phyloP scores from a whole-genome alignment of 2,329 filamentous ascomycete genomes.

The Gaeumannomyces tritici region DNA sequence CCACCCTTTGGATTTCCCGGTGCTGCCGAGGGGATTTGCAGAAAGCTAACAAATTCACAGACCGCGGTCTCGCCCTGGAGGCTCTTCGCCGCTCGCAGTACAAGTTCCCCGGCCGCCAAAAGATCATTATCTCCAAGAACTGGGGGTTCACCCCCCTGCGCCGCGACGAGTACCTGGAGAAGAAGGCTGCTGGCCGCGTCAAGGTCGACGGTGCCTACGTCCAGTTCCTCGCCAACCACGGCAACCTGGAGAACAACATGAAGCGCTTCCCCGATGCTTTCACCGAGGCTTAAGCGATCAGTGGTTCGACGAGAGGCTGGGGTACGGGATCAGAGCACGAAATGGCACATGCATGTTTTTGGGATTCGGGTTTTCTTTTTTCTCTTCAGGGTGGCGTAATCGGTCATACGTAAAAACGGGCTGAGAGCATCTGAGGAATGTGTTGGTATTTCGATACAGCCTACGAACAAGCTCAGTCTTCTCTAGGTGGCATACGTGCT shows the following conservation, averaged over 20 bases:
- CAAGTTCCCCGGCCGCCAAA: constrained; percentile 99
- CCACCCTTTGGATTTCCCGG: not conserved
- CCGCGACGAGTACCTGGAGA: constrained; percentile 93
- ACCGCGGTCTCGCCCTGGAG: constrained; percentile 91
- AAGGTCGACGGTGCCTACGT: constrained; percentile 99
- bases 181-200: constrained; percentile 87
- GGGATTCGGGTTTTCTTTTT: constrained; percentile 7
- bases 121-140: constrained; percentile 99
- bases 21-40: not conserved
- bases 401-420: constrained; percentile 1
- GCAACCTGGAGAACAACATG: constrained; percentile 77
- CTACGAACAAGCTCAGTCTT: not conserved
- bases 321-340: constrained; percentile 16
- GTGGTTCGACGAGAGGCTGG: not conserved
- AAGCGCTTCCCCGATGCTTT: constrained; percentile 93
- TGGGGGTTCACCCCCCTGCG: constrained; percentile 99
- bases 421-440: constrained; percentile 1
- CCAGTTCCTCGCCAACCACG: constrained; percentile 96
- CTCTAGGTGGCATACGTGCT: not conserved
- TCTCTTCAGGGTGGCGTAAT: constrained; percentile 3
- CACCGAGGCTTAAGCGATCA: constrained; percentile 39
- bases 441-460: not conserved
- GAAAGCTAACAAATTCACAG: constrained; percentile 27
- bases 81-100: constrained; percentile 98
- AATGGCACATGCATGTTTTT: constrained; percentile 15